phyloP scores from a whole-genome alignment of 2,329 filamentous ascomycete species.

The Neocucurbitaria cava region DNA sequence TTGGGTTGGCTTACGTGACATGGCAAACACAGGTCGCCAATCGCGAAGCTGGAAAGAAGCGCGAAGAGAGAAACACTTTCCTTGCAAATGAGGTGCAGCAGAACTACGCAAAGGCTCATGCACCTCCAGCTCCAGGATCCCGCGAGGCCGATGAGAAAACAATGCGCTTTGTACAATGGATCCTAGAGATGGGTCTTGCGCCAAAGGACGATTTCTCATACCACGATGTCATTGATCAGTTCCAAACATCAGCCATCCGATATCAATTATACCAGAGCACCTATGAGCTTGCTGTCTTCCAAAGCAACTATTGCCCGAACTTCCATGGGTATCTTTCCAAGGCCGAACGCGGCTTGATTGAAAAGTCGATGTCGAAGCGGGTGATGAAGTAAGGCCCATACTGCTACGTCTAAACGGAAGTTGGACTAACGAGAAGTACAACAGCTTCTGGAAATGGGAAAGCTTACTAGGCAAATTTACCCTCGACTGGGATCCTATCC shows the following conservation, averaged over 20 bases:
- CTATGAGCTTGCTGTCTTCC: conserved; percentile 16
- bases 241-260: conserved; percentile 23
- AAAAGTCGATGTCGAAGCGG: conserved; percentile 17
- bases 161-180: conserved; percentile 22
- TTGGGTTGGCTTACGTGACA: conserved; percentile 8
- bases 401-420: neutral
- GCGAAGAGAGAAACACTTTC: conserved; percentile 14
- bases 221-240: conserved; percentile 27
- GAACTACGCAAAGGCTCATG: conserved; percentile 1
- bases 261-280: conserved; percentile 21
- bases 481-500: conserved; percentile 20
- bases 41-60: conserved; percentile 5
- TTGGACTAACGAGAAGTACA: neutral
- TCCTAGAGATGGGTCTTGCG: conserved; percentile 19
- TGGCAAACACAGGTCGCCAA: conserved; percentile 5
- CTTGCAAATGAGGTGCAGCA: conserved; percentile 12
- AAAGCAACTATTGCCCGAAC: conserved; percentile 17
- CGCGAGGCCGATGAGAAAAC: conserved; percentile 12
- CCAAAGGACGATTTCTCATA: conserved; percentile 20
- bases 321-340: conserved; percentile 20
- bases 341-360: conserved; percentile 16
- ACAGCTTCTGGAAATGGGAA: conserved; percentile 27
- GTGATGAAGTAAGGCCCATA: conserved; percentile 12
- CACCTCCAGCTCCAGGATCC: conserved; percentile 6
- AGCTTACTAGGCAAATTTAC: conserved; percentile 21